Conservation (phyloP, 805 yeast species). For the Saccharomycopsis olivae region DNA sequence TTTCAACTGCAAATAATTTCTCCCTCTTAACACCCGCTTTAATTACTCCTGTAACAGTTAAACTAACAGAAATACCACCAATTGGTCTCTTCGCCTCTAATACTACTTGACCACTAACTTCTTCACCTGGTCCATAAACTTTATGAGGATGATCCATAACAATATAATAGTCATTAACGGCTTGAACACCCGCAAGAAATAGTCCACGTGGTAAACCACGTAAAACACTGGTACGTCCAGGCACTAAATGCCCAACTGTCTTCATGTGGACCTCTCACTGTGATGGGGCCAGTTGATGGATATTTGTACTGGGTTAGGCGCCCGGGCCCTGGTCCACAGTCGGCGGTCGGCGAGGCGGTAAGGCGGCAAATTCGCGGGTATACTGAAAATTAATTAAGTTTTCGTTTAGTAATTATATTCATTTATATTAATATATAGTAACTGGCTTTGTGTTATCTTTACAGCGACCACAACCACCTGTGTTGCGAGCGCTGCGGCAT, state of each 20-base stretch:
- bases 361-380: too few relatives aligned
- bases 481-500: too few relatives aligned
- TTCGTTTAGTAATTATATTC: too few relatives aligned
- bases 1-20: too few relatives aligned
- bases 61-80: conserved; percentile 30
- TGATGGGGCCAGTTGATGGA: neutral
- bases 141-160: conserved; percentile 66
- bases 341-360: neutral
- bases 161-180: conserved; percentile 48
- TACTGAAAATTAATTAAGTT: too few relatives aligned
- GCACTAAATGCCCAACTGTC: conserved; percentile 2
- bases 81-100: conserved; percentile 46
- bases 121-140: conserved; percentile 73
- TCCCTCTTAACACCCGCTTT: neutral
- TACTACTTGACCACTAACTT: conserved; percentile 52
- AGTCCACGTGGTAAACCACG: conserved; percentile 6
- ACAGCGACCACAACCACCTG: too few relatives aligned
- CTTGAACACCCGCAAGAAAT: conserved; percentile 10
- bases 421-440: too few relatives aligned
- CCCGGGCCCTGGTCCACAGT: neutral
- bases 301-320: neutral
- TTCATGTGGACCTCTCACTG: too few relatives aligned
- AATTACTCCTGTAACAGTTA: conserved; percentile 15
- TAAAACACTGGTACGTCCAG: conserved; percentile 4
- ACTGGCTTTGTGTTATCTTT: too few relatives aligned